A percentile compares a stretch with the other conserved stretches of the same genome.
Conservation (phyloP, 108 stramenopile species). For the Skeletonema tropicum region DNA sequence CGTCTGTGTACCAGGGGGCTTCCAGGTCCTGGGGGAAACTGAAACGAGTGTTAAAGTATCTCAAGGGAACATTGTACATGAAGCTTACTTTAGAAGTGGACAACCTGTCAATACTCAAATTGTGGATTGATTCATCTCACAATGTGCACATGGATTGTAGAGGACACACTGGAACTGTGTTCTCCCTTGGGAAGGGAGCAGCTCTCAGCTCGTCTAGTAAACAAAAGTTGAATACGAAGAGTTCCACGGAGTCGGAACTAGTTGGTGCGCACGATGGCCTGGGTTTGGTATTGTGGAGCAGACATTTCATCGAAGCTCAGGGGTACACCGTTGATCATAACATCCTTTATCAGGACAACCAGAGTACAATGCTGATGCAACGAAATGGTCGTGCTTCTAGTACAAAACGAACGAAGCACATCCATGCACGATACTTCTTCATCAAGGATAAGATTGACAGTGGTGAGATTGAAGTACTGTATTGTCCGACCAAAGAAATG, state of each 20-base stretch:
- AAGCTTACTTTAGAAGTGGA: conserved; percentile 19
- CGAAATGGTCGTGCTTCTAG: conserved; percentile 41
- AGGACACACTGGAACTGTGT: conserved; percentile 45
- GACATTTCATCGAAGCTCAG: conserved; percentile 48
- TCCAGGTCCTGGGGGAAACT: conserved; percentile 21
- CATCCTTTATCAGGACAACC: conserved; percentile 53
- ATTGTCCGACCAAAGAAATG: conserved; percentile 30
- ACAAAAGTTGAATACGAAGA: not conserved
- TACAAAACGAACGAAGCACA: conserved; percentile 53
- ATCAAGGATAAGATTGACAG: conserved; percentile 39
- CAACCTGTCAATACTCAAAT: not conserved
- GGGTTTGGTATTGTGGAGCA: conserved; percentile 42
- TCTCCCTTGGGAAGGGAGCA: conserved; percentile 40
- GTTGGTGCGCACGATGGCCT: conserved; percentile 29
- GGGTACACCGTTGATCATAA: conserved; percentile 36
- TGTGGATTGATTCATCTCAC: conserved; percentile 35
- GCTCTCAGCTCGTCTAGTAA: not conserved
- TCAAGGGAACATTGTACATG: conserved; percentile 16
- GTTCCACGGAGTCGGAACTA: not conserved
- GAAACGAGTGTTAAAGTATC: conserved; percentile 32
- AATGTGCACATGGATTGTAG: conserved; percentile 37
- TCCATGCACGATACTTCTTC: conserved; percentile 55
- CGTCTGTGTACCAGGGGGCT: not conserved
- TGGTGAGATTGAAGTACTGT: conserved; percentile 22
- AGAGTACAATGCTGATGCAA: conserved; percentile 49